Evolutionary conservation across 2,329 filamentous ascomycete species (phyloP).

Genomic region (Cryphonectria parasitica): DNA sequence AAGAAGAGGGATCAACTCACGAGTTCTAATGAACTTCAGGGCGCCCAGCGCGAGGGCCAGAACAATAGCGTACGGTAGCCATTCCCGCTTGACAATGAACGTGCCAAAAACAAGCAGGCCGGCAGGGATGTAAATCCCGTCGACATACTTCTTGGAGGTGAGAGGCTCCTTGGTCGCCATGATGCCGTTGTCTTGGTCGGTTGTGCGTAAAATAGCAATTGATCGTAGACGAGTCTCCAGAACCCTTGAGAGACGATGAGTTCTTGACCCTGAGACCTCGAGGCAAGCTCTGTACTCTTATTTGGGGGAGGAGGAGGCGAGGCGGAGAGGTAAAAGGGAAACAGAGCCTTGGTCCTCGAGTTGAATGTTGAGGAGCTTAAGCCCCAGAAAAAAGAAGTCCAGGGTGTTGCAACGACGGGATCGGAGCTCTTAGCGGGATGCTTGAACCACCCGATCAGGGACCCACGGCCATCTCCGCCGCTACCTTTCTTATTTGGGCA

Average conservation of each 20-base stretch:
- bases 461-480: background rate
- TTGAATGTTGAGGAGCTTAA: background rate
- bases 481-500: background rate
- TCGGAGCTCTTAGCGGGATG: slow-evolving; percentile 4
- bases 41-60: slow-evolving; percentile 68
- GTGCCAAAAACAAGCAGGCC: slow-evolving; percentile 76
- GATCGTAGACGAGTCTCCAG: background rate
- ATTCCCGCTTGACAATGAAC: slow-evolving; percentile 78
- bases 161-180: slow-evolving; percentile 30
- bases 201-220: background rate
- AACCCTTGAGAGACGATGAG: background rate
- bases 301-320: background rate
- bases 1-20: slow-evolving; percentile 57
- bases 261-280: background rate
- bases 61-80: slow-evolving; percentile 70
- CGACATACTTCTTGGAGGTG: slow-evolving; percentile 65
- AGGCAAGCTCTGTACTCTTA: background rate
- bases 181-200: background rate
- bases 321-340: background rate
- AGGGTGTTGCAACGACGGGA: background rate
- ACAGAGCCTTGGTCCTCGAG: background rate
- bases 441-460: background rate
- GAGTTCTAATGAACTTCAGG: slow-evolving; percentile 71
- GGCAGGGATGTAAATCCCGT: slow-evolving; percentile 84
- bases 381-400: background rate